Conservation (phyloP, 768 basidiomycete species). For the Mycena vulgaris region DNA sequence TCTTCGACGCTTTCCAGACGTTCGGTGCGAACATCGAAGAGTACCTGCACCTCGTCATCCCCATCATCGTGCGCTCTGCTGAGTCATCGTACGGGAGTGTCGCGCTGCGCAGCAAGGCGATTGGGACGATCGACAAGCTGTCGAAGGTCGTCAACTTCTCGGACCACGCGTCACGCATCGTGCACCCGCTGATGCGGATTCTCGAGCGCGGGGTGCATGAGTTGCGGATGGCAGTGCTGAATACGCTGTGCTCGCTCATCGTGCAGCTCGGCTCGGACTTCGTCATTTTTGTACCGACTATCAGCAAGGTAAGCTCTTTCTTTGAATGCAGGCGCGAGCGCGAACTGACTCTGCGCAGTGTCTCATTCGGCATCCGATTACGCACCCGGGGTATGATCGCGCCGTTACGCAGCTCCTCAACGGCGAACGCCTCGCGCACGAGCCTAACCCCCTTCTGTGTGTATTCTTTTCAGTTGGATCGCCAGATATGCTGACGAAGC, state of each 20-base stretch:
- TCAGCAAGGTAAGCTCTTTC: slow-evolving; percentile 82
- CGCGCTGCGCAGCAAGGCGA: slow-evolving; percentile 87
- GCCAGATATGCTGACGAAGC: not conserved
- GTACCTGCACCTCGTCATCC: slow-evolving; percentile 96
- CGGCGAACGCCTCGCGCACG: slow-evolving; percentile 93
- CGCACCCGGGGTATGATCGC: slow-evolving; percentile 88
- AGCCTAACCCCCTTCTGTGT: slow-evolving; percentile 78
- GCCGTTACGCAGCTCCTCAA: slow-evolving; percentile 91
- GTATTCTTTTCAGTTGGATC: slow-evolving; percentile 40
- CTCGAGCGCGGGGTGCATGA: slow-evolving; percentile 83
- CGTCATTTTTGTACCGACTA: slow-evolving; percentile 97
- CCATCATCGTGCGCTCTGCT: slow-evolving; percentile 92
- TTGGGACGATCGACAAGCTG: slow-evolving; percentile 91
- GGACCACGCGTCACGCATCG: slow-evolving; percentile 96
- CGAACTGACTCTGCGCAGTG: slow-evolving; percentile 63
- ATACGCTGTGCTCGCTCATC: slow-evolving; percentile 92
- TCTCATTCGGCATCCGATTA: slow-evolving; percentile 81
- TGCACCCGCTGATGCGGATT: slow-evolving; percentile 94
- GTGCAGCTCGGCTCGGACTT: slow-evolving; percentile 97
- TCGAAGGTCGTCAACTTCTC: slow-evolving; percentile 96
- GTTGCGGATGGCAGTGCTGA: slow-evolving; percentile 89
- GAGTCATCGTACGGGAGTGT: slow-evolving; percentile 85
- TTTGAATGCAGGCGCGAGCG: not conserved
- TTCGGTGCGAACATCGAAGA: slow-evolving; percentile 99
- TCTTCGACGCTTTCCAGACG: slow-evolving; percentile 95